Evolutionary conservation across 176 grass and related monocot genomes (phyloP), one percentile per base, ranked within the genome.

Genomic region (Stipa capillata): DNA sequence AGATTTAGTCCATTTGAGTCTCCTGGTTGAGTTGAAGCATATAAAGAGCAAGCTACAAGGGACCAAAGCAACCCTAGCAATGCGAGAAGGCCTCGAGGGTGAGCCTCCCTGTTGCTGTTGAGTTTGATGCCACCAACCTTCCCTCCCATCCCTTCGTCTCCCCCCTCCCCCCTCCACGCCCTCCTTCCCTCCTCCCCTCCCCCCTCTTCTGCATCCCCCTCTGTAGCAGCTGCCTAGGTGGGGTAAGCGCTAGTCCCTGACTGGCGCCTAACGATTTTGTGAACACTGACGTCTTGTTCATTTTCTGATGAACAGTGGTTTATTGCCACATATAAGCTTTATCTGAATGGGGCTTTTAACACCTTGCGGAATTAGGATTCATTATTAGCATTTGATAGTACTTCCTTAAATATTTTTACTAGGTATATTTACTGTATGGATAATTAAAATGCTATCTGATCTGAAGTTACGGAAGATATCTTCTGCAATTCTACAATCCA

Each of bases 341-440:
- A 29, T 55, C 41, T 25, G 52, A 60, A 20, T 78, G 64, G 27
- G 32, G 41, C 11, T 40, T n/a, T 69, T 24, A 49, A 69, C 10
- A 49, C 16, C 16, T 69, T 45, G 57, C 35, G 72, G 37, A 73
- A 48, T 59, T 47, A 58, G 8, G 8, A 75, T n/a, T 44, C 29
- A 66, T 54, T 39, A 35, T 67, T 67, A 77, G 14, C 9, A 77
- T 77, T 47, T 68, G 31, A 68, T 68, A 58, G 65, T 33, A 81
- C 12, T 47, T 81, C 71, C 17, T 42, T 58, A 10, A 54, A 20
- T 67, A 57, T 42, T 39, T 54, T 31, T 43, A 42, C 52, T 3
- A 44, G 39, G 37, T 18, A 60, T 76, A 11, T 32, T 43, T 57
- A 31, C 27, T 60, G 53, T 28, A 27, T 76, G 53, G 36, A 43